Evolutionary conservation across 192 early-diverging fungal species (phyloP).

Genomic region (Chytriomyces sp.): DNA sequence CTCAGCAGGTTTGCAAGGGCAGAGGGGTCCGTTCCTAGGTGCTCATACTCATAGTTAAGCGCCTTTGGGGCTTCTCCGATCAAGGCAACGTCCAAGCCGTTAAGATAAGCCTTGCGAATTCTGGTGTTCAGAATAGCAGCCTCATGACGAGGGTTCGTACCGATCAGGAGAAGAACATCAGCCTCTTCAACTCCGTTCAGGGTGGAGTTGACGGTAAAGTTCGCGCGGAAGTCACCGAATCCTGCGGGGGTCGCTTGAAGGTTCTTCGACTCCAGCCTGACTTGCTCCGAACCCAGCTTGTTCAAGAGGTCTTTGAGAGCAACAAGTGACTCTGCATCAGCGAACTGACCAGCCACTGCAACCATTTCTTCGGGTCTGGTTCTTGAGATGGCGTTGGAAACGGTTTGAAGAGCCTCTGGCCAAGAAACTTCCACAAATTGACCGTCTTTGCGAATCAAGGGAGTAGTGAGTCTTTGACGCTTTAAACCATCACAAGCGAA

Average conservation of each 20-base stretch:
- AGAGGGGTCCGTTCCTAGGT: constrained; percentile 71
- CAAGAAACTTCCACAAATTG: constrained; percentile 85
- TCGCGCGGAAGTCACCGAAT: constrained; percentile 82
- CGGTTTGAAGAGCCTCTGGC: constrained; percentile 79
- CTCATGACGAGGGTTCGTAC: constrained; percentile 96
- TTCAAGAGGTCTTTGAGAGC: constrained; percentile 96
- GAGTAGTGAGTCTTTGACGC: constrained; percentile 91
- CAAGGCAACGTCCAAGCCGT: constrained; percentile 80
- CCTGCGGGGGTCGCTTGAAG: constrained; percentile 55
- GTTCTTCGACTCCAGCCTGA: constrained; percentile 72
- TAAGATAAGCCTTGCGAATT: constrained; percentile 91
- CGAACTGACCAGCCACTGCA: constrained; percentile 89
- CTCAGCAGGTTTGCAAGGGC: constrained; percentile 74
- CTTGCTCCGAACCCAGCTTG: constrained; percentile 81
- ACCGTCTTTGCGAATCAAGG: constrained; percentile 83
- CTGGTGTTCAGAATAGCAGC: constrained; percentile 95
- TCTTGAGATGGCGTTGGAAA: constrained; percentile 68
- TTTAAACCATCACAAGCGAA: constrained; percentile 95
- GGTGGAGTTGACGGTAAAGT: constrained; percentile 85
- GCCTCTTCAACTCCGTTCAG: constrained; percentile 91
- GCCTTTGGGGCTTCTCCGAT: constrained; percentile 73
- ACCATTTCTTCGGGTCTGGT: constrained; percentile 69
- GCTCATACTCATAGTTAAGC: constrained; percentile 90
- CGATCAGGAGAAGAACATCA: constrained; percentile 88
- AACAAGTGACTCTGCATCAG: constrained; percentile 92